These are phyloP conservation scores for Eudorina sp. DNA, from an alignment of 139 green algal genomes.

Conservation along the genomic window DNA sequence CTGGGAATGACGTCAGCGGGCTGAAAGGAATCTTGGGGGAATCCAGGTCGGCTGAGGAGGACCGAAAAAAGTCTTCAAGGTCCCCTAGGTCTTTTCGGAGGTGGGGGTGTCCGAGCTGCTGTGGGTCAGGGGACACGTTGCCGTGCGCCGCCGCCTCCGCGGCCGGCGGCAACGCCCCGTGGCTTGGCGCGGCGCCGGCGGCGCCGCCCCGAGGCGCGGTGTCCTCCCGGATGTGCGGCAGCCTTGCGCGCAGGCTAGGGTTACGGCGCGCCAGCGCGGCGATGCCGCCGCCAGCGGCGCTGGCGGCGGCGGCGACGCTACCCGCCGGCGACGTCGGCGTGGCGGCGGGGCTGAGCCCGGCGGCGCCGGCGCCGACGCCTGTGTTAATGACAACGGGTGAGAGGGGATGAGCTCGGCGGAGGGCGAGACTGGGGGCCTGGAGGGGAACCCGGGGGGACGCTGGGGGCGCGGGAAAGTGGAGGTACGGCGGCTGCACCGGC, in stretches of 20 bases:
- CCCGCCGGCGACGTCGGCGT: too few relatives aligned
- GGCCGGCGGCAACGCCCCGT: not conserved
- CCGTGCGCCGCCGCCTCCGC: too few relatives aligned
- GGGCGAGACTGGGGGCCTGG: not conserved
- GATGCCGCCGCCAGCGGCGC: too few relatives aligned
- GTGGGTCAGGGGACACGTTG: too few relatives aligned
- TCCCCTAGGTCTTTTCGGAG: too few relatives aligned
- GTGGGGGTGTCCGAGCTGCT: too few relatives aligned
- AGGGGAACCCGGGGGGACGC: not conserved
- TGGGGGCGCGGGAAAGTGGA: not conserved
- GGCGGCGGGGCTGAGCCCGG: not conserved
- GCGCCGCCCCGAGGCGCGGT: not conserved
- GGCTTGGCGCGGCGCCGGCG: not conserved
- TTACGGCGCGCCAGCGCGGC: not conserved
- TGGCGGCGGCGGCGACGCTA: not conserved
- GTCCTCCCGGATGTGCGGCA: not conserved
- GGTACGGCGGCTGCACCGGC: not conserved
- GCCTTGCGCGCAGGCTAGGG: not conserved
- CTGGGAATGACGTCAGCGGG: too few relatives aligned
- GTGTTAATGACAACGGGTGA: not conserved
- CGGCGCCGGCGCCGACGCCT: not conserved
- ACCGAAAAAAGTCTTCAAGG: too few relatives aligned
- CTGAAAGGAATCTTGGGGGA: too few relatives aligned
- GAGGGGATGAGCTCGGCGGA: not conserved
- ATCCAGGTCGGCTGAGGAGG: too few relatives aligned